A percentile compares a stretch with the other conserved stretches of the same genome.
phyloP scores from a whole-genome alignment of 257 asterid genomes.

The Vinca minor region DNA sequence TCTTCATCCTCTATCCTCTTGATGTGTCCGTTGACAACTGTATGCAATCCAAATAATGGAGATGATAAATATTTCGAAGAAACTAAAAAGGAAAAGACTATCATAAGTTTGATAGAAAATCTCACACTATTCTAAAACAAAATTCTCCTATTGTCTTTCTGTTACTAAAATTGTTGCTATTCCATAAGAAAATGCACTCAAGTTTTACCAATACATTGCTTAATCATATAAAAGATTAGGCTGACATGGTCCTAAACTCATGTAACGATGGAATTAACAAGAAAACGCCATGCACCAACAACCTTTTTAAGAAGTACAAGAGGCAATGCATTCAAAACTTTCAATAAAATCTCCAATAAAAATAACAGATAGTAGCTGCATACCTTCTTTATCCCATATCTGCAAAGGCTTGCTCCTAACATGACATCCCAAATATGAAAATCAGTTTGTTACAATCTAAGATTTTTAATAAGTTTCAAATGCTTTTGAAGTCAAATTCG shows the following conservation, averaged over 20 bases:
- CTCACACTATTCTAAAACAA: too few relatives aligned
- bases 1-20: slow-evolving; percentile 88
- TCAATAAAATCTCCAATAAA: neutral
- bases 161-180: neutral
- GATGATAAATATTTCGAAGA: neutral
- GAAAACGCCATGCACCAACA: neutral
- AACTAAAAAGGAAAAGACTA: neutral
- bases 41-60: slow-evolving; percentile 10
- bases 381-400: slow-evolving; percentile 98
- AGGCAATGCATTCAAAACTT: neutral
- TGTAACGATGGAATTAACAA: too few relatives aligned
- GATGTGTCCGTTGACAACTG: slow-evolving; percentile 81
- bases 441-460: neutral
- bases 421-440: slow-evolving; percentile 1
- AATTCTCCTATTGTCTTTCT: neutral
- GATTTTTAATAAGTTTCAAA: neutral
- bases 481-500: neutral
- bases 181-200: neutral
- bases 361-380: neutral
- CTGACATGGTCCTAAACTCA: too few relatives aligned
- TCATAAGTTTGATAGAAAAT: neutral
- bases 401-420: slow-evolving; percentile 96
- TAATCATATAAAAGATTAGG: too few relatives aligned
- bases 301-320: neutral
- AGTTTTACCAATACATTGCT: too few relatives aligned